phyloP scores from a whole-genome alignment of 2,329 filamentous ascomycete genomes.

The Coniochaeta sp. region DNA sequence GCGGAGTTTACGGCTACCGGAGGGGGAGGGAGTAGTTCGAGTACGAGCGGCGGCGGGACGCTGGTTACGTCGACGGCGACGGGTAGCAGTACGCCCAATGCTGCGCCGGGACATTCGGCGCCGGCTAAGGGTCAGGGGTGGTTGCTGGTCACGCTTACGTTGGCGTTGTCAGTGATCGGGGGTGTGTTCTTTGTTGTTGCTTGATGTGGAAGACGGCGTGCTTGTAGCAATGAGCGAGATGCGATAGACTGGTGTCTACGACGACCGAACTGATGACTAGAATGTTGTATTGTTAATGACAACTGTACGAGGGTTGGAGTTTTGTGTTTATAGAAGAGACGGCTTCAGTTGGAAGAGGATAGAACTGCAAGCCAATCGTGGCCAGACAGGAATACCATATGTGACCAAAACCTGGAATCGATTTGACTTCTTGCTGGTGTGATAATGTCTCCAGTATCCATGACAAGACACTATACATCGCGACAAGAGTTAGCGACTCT shows the following conservation, averaged over 20 bases:
- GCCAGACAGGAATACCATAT: no score
- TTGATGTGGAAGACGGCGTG: conserved; percentile 1
- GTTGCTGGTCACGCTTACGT: conserved; percentile 9
- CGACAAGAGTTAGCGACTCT: no score
- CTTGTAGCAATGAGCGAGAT: no score
- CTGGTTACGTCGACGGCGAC: conserved; percentile 9
- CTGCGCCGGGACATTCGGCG: conserved; percentile 5
- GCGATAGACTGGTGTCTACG: not conserved
- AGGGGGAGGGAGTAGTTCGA: not conserved
- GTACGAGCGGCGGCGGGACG: conserved; percentile 6
- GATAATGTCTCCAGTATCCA: no score
- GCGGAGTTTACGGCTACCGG: conserved; percentile 10
- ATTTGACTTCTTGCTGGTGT: no score
- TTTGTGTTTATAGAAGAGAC: no score
- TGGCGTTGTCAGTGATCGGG: conserved; percentile 11
- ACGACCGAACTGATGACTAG: not conserved
- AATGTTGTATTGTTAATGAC: no score
- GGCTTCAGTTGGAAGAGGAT: no score
- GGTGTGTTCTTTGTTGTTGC: conserved; percentile 10
- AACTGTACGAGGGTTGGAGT: no score
- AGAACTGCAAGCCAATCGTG: no score
- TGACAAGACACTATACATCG: no score
- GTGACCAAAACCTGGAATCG: no score
- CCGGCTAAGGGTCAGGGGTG: conserved; percentile 7
- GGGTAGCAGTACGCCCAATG: conserved; percentile 5